These are phyloP conservation scores for Silybum marianum DNA, from an alignment of 129 eudicot genomes.

Conservation along the genomic window DNA sequence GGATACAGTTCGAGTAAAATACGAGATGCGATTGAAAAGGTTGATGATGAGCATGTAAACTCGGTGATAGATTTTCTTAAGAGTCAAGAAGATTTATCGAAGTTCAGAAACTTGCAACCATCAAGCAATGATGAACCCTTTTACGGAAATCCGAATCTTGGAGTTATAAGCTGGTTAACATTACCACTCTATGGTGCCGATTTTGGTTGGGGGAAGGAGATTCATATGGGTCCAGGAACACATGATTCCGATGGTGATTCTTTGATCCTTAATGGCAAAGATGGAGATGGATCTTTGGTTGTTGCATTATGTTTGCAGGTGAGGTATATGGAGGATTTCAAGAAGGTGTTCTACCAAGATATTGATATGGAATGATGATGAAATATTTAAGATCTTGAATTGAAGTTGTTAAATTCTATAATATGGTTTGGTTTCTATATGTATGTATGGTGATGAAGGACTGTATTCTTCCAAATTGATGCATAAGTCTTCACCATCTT, in stretches of 20 bases:
- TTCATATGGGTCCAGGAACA: slow-evolving; percentile 45
- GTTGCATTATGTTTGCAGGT: slow-evolving; percentile 37
- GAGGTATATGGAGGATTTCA: slow-evolving; percentile 38
- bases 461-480: background rate
- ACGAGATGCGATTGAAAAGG: slow-evolving; percentile 39
- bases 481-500: background rate
- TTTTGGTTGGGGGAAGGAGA: slow-evolving; percentile 72
- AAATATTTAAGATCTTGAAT: background rate
- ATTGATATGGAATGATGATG: slow-evolving; percentile 10
- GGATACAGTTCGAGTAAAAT: slow-evolving; percentile 47
- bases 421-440: background rate
- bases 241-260: slow-evolving; percentile 48
- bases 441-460: background rate
- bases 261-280: slow-evolving; percentile 39
- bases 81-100: slow-evolving; percentile 38
- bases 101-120: slow-evolving; percentile 34
- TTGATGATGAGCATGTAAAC: slow-evolving; percentile 47
- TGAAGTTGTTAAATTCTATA: background rate
- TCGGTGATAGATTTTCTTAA: slow-evolving; percentile 49
- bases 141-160: slow-evolving; percentile 51
- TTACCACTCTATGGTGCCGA: slow-evolving; percentile 49
- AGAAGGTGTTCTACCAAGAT: slow-evolving; percentile 34
- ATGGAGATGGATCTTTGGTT: slow-evolving; percentile 42
- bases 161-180: slow-evolving; percentile 58
- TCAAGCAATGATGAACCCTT: slow-evolving; percentile 18